These are phyloP conservation scores for Fusarium dlaminii DNA, from an alignment of 2,329 filamentous ascomycete genomes.

Conservation along the genomic window DNA sequence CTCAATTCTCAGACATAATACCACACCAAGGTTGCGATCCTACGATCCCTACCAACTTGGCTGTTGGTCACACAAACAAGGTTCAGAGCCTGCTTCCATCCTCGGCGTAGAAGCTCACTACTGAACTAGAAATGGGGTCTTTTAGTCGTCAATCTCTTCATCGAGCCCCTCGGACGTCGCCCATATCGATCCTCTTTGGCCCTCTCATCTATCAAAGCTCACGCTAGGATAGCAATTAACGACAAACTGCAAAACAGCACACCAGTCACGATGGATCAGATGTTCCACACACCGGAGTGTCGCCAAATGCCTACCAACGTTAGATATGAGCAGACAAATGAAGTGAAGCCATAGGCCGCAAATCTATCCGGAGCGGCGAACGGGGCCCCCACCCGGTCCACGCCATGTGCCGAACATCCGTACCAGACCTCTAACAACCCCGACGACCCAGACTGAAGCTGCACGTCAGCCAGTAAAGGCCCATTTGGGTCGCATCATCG, in stretches of 20 bases:
- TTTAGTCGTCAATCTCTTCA: conserved; percentile 9
- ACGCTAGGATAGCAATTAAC: conserved; percentile 12
- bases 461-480: conserved; percentile 20
- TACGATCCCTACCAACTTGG: conserved; percentile 19
- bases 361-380: conserved; percentile 33
- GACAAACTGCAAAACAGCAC: conserved; percentile 18
- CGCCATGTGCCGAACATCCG: conserved; percentile 44
- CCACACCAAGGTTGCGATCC: conserved; percentile 7
- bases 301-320: conserved; percentile 12
- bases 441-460: conserved; percentile 33
- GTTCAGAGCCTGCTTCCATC: conserved; percentile 15
- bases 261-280: conserved; percentile 3
- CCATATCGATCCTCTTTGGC: conserved; percentile 22
- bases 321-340: conserved; percentile 10
- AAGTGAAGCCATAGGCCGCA: conserved; percentile 11
- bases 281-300: conserved; percentile 22
- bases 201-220: conserved; percentile 17
- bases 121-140: conserved; percentile 6
- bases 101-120: background rate
- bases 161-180: conserved; percentile 19
- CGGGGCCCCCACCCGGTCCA: conserved; percentile 26
- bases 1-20: conserved; percentile 16
- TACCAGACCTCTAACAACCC: conserved; percentile 26
- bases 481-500: conserved; percentile 28
- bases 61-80: conserved; percentile 18